Evolutionary conservation across 306 rosid species (phyloP).

Genomic region (Vachellia pachyceras): DNA sequence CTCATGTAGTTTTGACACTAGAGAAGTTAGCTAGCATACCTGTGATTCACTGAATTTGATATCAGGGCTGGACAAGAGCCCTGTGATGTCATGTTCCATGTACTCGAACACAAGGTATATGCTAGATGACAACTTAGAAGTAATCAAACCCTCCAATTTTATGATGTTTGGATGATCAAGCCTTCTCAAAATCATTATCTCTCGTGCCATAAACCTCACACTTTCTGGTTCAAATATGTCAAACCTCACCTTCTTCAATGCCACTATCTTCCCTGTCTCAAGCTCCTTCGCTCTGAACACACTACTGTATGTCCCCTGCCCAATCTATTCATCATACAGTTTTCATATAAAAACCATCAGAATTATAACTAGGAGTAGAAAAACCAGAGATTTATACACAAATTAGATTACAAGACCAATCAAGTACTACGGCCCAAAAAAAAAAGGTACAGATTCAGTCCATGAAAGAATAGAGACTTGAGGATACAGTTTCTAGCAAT

Average conservation of each 20-base stretch:
- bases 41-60: slow-evolving; percentile 89
- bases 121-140: slow-evolving; percentile 92
- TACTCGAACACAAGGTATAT: slow-evolving; percentile 95
- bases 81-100: slow-evolving; percentile 97
- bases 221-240: slow-evolving; percentile 98
- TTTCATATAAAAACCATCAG: slow-evolving; percentile 12
- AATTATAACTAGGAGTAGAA: slow-evolving; percentile 17
- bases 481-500: not conserved
- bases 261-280: slow-evolving; percentile 90
- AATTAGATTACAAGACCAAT: not conserved
- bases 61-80: slow-evolving; percentile 90
- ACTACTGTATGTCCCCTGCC: slow-evolving; percentile 98
- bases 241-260: slow-evolving; percentile 96
- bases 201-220: slow-evolving; percentile 96
- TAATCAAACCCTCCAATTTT: slow-evolving; percentile 85
- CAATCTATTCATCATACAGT: slow-evolving; percentile 61
- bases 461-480: not conserved
- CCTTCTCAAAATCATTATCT: slow-evolving; percentile 87
- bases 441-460: no score
- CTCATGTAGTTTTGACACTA: not conserved
- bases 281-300: slow-evolving; percentile 90
- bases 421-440: no score
- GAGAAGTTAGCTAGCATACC: slow-evolving; percentile 52
- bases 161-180: slow-evolving; percentile 93
- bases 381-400: not conserved